Base-by-base conservation (phyloP, 768 basidiomycete genomes). In the Podaxis sp. region DNA sequence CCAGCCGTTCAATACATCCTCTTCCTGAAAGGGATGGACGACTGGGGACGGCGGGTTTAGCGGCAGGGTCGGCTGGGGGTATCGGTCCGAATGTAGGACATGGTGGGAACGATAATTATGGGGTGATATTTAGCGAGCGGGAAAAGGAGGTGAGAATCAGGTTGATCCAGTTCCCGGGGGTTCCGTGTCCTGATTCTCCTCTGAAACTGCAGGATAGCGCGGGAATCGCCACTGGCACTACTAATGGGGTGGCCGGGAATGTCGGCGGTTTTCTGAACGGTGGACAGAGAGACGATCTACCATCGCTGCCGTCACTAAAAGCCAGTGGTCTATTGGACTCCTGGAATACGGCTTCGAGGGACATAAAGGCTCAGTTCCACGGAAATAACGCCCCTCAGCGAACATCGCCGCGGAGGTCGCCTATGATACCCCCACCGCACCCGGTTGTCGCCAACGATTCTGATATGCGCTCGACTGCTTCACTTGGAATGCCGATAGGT, bases 251-350 rank as follows among this genome's bases (percentile, higher is more conserved):
- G 24, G 38, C 38, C 66, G 56, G 70, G 67, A 66, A 53, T 64
- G 41, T 67, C 68, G 48, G 33, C 62, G 58, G 70, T 64, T 62
- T 67, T 56, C 48, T 59, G 46, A 61, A 65, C 50, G 60, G 66
- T 13, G 64, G 61, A 57, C 62, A 68, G 26, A 61, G 69, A 36
- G 76, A 78, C 26, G 72, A 72, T 22, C 66, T 70, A 36, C 82
- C 76, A 66, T 84, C 87, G 20, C 74, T 91, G 63, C 90, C 90
- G 36, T 91, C 90, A 40, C 76, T 91, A 58, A 91, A 90, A 73
- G 84, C 86, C 36, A 89, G 87, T 66, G 90, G 90, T 22, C 77
- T 91, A 50, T 76, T 91, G 44, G 88, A 90, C 66, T 77, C 80
- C 62, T 82, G 84, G 84, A 72, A 66, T 48, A 62, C 74, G 24